phyloP scores from a whole-genome alignment of 2,329 filamentous ascomycete genomes.

The Chrysosporium queenslandicum region DNA sequence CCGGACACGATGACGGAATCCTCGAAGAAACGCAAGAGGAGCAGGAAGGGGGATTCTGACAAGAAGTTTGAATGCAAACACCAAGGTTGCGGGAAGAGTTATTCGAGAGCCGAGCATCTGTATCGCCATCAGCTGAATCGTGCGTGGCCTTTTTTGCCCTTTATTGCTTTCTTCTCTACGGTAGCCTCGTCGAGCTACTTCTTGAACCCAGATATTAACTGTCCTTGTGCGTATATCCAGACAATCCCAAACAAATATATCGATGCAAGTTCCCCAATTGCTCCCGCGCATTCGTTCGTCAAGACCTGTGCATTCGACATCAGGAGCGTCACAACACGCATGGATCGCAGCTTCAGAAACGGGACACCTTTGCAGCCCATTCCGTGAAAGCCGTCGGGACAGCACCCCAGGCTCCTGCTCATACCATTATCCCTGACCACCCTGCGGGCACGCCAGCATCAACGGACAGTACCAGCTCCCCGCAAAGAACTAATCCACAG shows the following conservation, averaged over 20 bases:
- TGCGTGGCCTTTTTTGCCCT: conserved; percentile 35
- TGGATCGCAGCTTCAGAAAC: conserved; percentile 43
- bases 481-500: conserved; percentile 3
- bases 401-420: conserved; percentile 6
- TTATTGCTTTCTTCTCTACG: background rate
- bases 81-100: conserved; percentile 86
- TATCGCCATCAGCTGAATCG: conserved; percentile 94
- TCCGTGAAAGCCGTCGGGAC: conserved; percentile 19
- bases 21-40: conserved; percentile 37
- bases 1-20: conserved; percentile 13
- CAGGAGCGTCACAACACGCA: conserved; percentile 66
- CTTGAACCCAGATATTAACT: background rate
- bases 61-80: conserved; percentile 67
- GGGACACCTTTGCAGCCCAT: conserved; percentile 36
- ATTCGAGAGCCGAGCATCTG: conserved; percentile 91
- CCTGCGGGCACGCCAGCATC: background rate
- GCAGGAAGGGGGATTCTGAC: conserved; percentile 38
- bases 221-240: conserved; percentile 34
- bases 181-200: background rate
- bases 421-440: background rate
- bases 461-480: conserved; percentile 12
- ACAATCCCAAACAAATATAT: conserved; percentile 91
- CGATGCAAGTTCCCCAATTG: conserved; percentile 88
- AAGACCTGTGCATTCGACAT: conserved; percentile 81
- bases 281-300: conserved; percentile 78